These are phyloP conservation scores for Spathaspora gorwiae DNA, from an alignment of 805 yeast species.

Conservation along the genomic window DNA sequence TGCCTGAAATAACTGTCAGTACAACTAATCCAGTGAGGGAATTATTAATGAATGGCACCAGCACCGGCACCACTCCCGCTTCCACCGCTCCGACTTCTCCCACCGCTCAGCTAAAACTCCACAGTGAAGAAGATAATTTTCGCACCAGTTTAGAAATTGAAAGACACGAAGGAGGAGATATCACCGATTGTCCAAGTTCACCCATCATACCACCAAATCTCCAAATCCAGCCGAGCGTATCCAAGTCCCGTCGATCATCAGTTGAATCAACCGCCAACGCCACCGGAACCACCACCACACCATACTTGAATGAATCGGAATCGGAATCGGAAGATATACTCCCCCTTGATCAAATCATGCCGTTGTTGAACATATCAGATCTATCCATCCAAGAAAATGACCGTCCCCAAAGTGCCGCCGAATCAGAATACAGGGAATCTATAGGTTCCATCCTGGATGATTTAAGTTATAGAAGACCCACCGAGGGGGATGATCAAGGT, in stretches of 20 bases:
- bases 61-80: background rate
- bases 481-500: slow-evolving; percentile 3
- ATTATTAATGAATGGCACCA: background rate
- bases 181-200: slow-evolving; percentile 13
- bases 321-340: slow-evolving; percentile 1
- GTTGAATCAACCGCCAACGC: slow-evolving; percentile 6
- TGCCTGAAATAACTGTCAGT: background rate
- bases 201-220: slow-evolving; percentile 7
- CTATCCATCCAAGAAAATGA: slow-evolving; percentile 14
- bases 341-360: slow-evolving; percentile 27
- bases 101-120: too few species aligned
- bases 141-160: too few species aligned
- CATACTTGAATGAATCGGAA: too few species aligned
- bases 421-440: slow-evolving; percentile 13
- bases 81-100: slow-evolving; percentile 3
- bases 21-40: background rate
- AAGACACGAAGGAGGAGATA: slow-evolving; percentile 12
- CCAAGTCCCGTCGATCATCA: slow-evolving; percentile 9
- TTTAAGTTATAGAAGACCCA: slow-evolving; percentile 2
- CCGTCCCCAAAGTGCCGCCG: background rate
- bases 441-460: slow-evolving; percentile 21
- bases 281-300: background rate
- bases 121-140: background rate
- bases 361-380: slow-evolving; percentile 22
- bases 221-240: background rate